Conservation (phyloP, 257 asterid genomes). For the Rauvolfia tetraphylla region DNA sequence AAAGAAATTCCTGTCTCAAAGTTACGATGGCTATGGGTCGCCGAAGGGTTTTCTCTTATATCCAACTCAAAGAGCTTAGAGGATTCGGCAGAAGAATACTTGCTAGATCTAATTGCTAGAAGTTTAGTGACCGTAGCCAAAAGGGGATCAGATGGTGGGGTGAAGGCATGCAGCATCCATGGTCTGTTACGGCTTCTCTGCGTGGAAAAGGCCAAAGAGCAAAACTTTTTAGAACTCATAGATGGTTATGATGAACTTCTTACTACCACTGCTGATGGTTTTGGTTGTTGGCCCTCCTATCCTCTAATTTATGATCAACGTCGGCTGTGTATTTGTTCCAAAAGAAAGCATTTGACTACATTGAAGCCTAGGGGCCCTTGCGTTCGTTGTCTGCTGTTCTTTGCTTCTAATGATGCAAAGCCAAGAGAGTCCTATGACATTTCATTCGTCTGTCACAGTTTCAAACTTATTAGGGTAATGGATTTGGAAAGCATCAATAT, state of each 20-base stretch:
- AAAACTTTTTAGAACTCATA: not conserved
- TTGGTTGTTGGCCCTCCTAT: not conserved
- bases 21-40: constrained; percentile 7
- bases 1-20: not conserved
- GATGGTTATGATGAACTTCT: not conserved
- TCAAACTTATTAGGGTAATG: not conserved
- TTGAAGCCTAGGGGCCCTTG: constrained; percentile 2
- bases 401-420: not conserved
- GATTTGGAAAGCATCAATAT: not conserved
- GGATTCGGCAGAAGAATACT: constrained; percentile 6
- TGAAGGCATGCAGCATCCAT: constrained; percentile 8
- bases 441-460: constrained; percentile 1
- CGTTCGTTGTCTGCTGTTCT: not conserved
- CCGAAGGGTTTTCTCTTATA: not conserved
- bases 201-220: not conserved
- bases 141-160: constrained; percentile 4
- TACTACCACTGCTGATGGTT: too few relatives aligned
- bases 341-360: constrained; percentile 1
- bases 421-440: not conserved
- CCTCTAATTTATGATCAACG: not conserved
- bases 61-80: not conserved
- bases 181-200: constrained; percentile 1
- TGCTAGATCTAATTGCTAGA: constrained; percentile 15
- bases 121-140: constrained; percentile 7
- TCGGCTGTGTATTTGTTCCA: not conserved